Evolutionary conservation across 1,284 basidiomycete genomes (phyloP).

Genomic region (Fomes fomentarius): DNA sequence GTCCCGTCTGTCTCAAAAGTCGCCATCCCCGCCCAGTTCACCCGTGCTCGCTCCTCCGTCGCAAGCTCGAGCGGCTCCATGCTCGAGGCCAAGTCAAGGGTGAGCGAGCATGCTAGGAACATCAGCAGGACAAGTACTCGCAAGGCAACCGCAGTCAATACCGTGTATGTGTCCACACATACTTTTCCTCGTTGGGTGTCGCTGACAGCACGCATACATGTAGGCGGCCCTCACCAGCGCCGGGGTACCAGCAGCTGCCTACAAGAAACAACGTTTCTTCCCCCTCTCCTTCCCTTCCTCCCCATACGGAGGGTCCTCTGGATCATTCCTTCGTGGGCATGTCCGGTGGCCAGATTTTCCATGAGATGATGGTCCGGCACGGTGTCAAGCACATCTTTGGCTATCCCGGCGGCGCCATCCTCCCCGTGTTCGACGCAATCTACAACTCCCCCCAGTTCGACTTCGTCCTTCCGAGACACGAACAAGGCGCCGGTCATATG

Average conservation of each 20-base stretch:
- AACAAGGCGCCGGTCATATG: conserved; percentile 99
- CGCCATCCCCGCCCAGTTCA: conserved; percentile 41
- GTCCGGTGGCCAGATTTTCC: conserved; percentile 97
- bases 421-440: conserved; percentile 99
- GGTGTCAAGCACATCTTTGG: conserved; percentile 97
- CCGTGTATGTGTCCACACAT: conserved; percentile 46
- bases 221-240: conserved; percentile 69
- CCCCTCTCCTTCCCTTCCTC: conserved; percentile 46
- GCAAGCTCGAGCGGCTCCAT: conserved; percentile 47
- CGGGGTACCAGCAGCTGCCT: conserved; percentile 69
- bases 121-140: conserved; percentile 70
- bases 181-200: not conserved
- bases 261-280: conserved; percentile 51
- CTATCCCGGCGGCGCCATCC: conserved; percentile 97
- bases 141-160: conserved; percentile 58
- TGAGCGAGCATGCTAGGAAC: conserved; percentile 65
- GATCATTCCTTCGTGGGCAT: conserved; percentile 90
- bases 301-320: conserved; percentile 52
- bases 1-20: conserved; percentile 48
- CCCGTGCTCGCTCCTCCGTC: conserved; percentile 57
- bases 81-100: conserved; percentile 71
- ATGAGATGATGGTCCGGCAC: conserved; percentile 99
- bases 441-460: conserved; percentile 96
- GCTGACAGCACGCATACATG: conserved; percentile 4
- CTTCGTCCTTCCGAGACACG: conserved; percentile 94